These are phyloP conservation scores for Tetracladium setigerum DNA, from an alignment of 495 filamentous ascomycete species.

Conservation along the genomic window DNA sequence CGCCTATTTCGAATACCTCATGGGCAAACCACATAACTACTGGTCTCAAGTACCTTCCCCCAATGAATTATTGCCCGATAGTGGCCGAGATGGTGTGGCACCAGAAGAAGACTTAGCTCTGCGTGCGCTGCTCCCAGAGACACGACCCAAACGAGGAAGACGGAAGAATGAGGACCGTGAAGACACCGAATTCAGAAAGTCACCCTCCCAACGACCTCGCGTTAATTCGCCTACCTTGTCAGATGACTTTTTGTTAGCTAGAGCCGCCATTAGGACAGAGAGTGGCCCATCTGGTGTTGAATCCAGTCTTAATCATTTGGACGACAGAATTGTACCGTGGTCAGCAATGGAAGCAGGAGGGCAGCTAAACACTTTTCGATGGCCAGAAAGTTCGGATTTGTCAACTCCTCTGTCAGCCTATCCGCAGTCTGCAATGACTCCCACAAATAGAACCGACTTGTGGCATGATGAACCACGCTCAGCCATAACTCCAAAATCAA, in stretches of 20 bases:
- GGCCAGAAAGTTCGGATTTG: conserved; percentile 25
- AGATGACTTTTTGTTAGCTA: conserved; percentile 40
- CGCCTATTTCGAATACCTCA: conserved; percentile 89
- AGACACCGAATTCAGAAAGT: conserved; percentile 35
- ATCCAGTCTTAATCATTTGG: conserved; percentile 5
- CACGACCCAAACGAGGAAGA: conserved; percentile 81
- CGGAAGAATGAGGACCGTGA: conserved; percentile 76
- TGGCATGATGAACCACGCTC: conserved; percentile 57
- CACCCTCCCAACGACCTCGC: conserved; percentile 55
- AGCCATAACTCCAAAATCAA: conserved; percentile 55
- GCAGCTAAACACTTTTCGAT: conserved; percentile 18
- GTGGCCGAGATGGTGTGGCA: conserved; percentile 76
- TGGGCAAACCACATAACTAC: conserved; percentile 73
- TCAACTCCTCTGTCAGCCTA: conserved; percentile 60
- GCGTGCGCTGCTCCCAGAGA: conserved; percentile 80
- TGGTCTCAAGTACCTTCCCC: conserved; percentile 70
- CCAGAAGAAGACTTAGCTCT: conserved; percentile 90
- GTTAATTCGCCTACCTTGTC: conserved; percentile 59
- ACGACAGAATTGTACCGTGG: conserved; percentile 21
- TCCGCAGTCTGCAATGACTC: conserved; percentile 76
- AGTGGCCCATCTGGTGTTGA: conserved; percentile 31
- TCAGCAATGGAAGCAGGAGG: conserved; percentile 25
- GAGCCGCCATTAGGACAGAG: conserved; percentile 10
- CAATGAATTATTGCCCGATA: conserved; percentile 53
- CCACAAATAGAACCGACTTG: conserved; percentile 38